Conservation (phyloP, 1,284 basidiomycete species). For the Austroboletus olivaceoglutinosus region DNA sequence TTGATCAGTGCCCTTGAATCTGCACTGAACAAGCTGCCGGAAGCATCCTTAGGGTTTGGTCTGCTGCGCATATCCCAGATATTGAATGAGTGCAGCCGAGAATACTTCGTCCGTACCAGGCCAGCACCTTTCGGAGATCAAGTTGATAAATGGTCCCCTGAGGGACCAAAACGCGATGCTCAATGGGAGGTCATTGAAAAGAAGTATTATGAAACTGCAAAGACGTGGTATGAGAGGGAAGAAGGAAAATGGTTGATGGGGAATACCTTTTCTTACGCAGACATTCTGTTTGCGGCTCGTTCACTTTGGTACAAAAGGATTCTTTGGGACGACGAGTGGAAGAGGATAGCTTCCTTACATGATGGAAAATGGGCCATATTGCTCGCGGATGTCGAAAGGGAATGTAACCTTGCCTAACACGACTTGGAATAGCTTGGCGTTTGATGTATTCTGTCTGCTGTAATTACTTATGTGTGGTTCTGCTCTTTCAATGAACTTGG, state of each 20-base stretch:
- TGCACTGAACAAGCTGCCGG: too few relatives aligned
- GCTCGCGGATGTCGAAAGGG: constrained; percentile 19
- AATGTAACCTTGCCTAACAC: constrained; percentile 25
- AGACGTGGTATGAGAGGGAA: constrained; percentile 17
- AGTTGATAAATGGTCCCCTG: constrained; percentile 22
- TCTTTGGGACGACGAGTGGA: constrained; percentile 26
- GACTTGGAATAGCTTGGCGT: too few relatives aligned
- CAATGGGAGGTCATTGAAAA: constrained; percentile 21
- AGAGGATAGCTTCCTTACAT: constrained; percentile 19
- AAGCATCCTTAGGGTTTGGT: constrained; percentile 3
- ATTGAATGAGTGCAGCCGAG: constrained; percentile 23
- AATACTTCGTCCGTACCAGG: constrained; percentile 11
- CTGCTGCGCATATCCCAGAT: constrained; percentile 13
- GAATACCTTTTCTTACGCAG: constrained; percentile 29
- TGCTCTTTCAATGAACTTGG: too few relatives aligned
- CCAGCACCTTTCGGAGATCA: neutral
- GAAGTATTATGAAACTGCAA: constrained; percentile 3
- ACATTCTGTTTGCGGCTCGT: constrained; percentile 20
- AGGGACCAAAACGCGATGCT: constrained; percentile 25
- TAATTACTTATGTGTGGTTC: too few relatives aligned
- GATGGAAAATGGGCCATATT: constrained; percentile 23
- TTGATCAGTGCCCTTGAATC: too few relatives aligned
- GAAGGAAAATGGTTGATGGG: constrained; percentile 29
- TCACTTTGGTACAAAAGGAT: constrained; percentile 17
- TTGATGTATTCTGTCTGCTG: too few relatives aligned